Percentiles rank a stretch among this genome's conserved stretches.
These are phyloP conservation scores for Kokia cookei DNA, from an alignment of 441 rosid genomes.

Conservation along the genomic window DNA sequence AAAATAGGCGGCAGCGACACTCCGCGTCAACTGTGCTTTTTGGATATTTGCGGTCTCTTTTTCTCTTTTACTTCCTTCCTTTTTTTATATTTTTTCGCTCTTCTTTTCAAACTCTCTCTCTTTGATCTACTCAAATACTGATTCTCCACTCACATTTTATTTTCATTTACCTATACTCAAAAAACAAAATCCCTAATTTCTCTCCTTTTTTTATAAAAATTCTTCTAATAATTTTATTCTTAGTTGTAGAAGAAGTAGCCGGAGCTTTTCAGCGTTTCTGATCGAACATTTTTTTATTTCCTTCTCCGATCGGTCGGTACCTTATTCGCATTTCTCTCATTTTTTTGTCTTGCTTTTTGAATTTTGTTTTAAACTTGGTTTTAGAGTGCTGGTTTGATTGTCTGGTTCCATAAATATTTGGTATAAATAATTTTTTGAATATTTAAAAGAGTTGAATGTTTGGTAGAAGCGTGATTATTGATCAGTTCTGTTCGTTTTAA, in stretches of 20 bases:
- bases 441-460: constrained; percentile 3
- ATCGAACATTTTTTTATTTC: constrained; percentile 26
- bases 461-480: constrained; percentile 2
- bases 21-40: not conserved
- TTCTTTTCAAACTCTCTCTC: not conserved
- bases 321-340: not conserved
- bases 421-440: not conserved
- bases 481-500: not conserved
- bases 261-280: not conserved
- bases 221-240: not conserved
- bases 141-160: not conserved
- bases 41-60: not conserved
- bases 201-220: too few relatives aligned
- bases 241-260: not conserved
- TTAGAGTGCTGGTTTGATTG: not conserved
- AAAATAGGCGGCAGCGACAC: not conserved
- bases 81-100: not conserved
- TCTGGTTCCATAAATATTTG: not conserved
- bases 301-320: constrained; percentile 37
- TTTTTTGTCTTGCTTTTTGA: not conserved
- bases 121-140: not conserved
- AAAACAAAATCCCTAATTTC: not conserved
- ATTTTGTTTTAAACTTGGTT: not conserved
- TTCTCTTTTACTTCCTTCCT: not conserved
- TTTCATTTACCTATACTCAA: not conserved